phyloP scores from a whole-genome alignment of 192 early-diverging fungal genomes.

The Backusella australiensis region DNA sequence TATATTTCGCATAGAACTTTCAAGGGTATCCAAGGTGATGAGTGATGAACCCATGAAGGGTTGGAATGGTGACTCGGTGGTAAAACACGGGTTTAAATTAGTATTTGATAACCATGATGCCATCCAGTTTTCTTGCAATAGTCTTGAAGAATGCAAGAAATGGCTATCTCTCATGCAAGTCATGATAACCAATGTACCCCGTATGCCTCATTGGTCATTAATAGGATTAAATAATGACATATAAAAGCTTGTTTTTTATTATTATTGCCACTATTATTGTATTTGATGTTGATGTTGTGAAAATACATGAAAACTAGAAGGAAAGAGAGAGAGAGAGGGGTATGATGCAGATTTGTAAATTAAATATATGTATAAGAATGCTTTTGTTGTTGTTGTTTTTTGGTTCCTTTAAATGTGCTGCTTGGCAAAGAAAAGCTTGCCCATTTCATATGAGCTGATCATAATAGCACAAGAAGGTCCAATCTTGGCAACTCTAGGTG shows the following conservation, averaged over 20 bases:
- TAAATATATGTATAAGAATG: not conserved
- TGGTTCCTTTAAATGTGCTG: not conserved
- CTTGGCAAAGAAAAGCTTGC: slow-evolving; percentile 50
- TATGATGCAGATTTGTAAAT: not conserved
- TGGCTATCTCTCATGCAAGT: not conserved
- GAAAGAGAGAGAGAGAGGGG: not conserved
- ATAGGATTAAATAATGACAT: not conserved
- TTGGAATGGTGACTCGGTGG: not conserved
- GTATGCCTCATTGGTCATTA: not conserved
- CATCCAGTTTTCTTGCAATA: not conserved
- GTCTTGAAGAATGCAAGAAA: not conserved
- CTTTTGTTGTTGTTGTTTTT: not conserved
- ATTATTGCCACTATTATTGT: not conserved
- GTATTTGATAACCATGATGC: not conserved
- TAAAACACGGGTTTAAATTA: not conserved
- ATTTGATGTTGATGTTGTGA: not conserved
- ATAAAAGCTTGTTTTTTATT: not conserved
- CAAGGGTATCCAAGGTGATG: not conserved
- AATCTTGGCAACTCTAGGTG: slow-evolving; percentile 81
- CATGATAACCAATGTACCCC: not conserved
- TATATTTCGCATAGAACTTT: not conserved
- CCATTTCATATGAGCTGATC: slow-evolving; percentile 83
- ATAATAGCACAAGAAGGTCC: slow-evolving; percentile 95
- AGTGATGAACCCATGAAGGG: not conserved
- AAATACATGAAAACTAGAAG: not conserved